These are phyloP conservation scores for Lophium mytilinum DNA, from an alignment of 495 filamentous ascomycete species.

Conservation along the genomic window DNA sequence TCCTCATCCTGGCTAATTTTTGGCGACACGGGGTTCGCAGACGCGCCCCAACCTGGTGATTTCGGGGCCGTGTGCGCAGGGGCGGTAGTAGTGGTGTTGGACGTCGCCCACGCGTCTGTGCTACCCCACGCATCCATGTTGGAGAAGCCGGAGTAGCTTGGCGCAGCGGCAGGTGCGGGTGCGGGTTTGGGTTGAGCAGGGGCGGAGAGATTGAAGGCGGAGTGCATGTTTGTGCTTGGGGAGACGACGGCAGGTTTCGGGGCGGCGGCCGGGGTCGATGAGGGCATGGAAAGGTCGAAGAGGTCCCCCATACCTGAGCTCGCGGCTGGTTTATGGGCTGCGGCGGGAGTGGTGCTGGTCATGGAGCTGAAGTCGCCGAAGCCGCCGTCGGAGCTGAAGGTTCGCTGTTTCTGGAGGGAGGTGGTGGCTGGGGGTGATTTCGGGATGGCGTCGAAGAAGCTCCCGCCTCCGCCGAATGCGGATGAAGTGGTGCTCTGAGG, in stretches of 20 bases:
- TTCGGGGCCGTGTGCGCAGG: conserved; percentile 48
- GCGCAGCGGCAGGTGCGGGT: conserved; percentile 31
- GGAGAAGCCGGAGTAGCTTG: conserved; percentile 42
- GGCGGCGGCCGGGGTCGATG: conserved; percentile 37
- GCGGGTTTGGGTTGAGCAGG: conserved; percentile 27
- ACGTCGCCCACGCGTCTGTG: conserved; percentile 36
- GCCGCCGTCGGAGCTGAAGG: conserved; percentile 17
- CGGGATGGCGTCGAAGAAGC: conserved; percentile 61
- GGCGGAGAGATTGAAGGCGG: conserved; percentile 75
- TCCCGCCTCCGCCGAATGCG: conserved; percentile 52
- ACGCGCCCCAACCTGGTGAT: conserved; percentile 17
- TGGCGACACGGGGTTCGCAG: conserved; percentile 14
- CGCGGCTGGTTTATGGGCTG: conserved; percentile 42
- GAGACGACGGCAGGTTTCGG: conserved; percentile 35
- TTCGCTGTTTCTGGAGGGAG: conserved; percentile 9
- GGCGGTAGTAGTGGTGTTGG: conserved; percentile 23
- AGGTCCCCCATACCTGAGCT: conserved; percentile 59
- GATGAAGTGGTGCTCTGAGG: conserved; percentile 44
- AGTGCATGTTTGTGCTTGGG: conserved; percentile 40
- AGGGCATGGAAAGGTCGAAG: conserved; percentile 57
- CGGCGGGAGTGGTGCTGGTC: conserved; percentile 42
- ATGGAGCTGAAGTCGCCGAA: conserved; percentile 36
- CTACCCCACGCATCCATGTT: conserved; percentile 43
- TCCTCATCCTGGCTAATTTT: conserved; percentile 73
- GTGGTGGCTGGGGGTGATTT: conserved; percentile 22